Evolutionary conservation across 2,329 filamentous ascomycete genomes (phyloP).

Genomic region (Setomelanomma holmii): DNA sequence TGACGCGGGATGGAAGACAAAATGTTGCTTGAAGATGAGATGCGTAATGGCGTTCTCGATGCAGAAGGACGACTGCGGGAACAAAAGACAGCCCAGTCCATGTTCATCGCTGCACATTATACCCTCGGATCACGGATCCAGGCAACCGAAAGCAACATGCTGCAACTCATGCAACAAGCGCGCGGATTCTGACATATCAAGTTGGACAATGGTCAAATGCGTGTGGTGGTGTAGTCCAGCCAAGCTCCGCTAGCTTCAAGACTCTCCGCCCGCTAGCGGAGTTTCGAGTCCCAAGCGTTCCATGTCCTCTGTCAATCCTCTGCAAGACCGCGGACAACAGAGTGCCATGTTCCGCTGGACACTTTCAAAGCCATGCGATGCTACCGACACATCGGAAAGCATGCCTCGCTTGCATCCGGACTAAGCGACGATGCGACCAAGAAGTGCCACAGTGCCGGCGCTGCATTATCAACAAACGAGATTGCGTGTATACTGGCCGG

Average conservation of each 20-base stretch:
- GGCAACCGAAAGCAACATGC: too few species aligned
- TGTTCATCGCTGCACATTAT: too few species aligned
- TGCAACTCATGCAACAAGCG: too few species aligned
- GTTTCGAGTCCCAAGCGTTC: neutral
- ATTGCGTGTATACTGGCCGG: slow-evolving; percentile 15
- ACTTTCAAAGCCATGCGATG: neutral
- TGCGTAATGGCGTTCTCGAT: too few species aligned
- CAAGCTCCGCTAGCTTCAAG: neutral
- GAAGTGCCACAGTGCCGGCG: slow-evolving; percentile 17
- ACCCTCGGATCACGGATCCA: too few species aligned
- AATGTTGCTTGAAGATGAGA: too few species aligned
- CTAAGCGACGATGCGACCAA: slow-evolving; percentile 23
- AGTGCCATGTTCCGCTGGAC: neutral
- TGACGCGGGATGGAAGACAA: too few species aligned
- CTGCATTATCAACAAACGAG: slow-evolving; percentile 14
- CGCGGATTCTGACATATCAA: too few species aligned
- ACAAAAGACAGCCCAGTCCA: too few species aligned
- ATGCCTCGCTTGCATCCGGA: slow-evolving; percentile 19
- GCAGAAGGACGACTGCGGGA: too few species aligned
- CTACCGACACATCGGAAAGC: slow-evolving; percentile 18
- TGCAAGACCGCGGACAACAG: neutral
- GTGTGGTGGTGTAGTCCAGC: neutral
- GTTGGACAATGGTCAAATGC: too few species aligned
- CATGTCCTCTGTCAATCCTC: neutral
- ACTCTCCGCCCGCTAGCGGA: slow-evolving; percentile 3